A percentile compares a stretch with the other conserved stretches of the same genome.
phyloP scores from a whole-genome alignment of 2,329 filamentous ascomycete genomes.

The Pleomassaria siparia region DNA sequence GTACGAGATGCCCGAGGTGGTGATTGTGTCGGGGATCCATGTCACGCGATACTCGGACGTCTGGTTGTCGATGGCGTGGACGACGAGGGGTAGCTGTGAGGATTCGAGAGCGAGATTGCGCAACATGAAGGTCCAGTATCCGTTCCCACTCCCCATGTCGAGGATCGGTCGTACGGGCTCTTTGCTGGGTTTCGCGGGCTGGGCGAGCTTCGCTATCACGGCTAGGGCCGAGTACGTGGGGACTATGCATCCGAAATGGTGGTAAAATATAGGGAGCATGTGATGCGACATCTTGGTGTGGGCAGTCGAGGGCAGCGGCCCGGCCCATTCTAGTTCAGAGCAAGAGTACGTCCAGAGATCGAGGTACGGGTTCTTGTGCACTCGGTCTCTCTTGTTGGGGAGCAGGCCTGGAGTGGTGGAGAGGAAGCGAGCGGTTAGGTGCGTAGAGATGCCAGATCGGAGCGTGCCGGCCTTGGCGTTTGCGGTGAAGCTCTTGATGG shows the following conservation, averaged over 20 bases:
- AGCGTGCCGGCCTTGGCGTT: slow-evolving; percentile 68
- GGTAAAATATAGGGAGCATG: slow-evolving; percentile 71
- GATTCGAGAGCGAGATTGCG: slow-evolving; percentile 66
- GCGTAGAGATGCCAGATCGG: slow-evolving; percentile 57
- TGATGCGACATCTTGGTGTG: slow-evolving; percentile 63
- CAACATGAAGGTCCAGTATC: slow-evolving; percentile 75
- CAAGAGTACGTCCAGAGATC: slow-evolving; percentile 69
- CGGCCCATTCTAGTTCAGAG: slow-evolving; percentile 65
- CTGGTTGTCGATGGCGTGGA: slow-evolving; percentile 66
- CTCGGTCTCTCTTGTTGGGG: slow-evolving; percentile 46
- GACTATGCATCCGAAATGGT: slow-evolving; percentile 75
- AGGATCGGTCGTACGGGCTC: slow-evolving; percentile 54
- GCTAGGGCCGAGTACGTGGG: slow-evolving; percentile 68
- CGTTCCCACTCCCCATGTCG: slow-evolving; percentile 71
- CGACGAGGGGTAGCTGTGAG: slow-evolving; percentile 58
- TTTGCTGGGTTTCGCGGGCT: slow-evolving; percentile 31
- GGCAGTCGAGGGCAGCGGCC: slow-evolving; percentile 57
- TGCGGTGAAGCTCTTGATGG: slow-evolving; percentile 63
- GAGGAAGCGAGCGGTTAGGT: slow-evolving; percentile 59
- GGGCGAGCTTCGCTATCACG: slow-evolving; percentile 58
- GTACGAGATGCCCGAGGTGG: slow-evolving; percentile 62
- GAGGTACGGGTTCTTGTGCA: slow-evolving; percentile 64
- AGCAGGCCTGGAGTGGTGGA: slow-evolving; percentile 32
- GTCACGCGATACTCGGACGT: slow-evolving; percentile 67
- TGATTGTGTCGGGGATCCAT: slow-evolving; percentile 69